Conservation (phyloP, 768 basidiomycete genomes). For the Suillus plorans region DNA sequence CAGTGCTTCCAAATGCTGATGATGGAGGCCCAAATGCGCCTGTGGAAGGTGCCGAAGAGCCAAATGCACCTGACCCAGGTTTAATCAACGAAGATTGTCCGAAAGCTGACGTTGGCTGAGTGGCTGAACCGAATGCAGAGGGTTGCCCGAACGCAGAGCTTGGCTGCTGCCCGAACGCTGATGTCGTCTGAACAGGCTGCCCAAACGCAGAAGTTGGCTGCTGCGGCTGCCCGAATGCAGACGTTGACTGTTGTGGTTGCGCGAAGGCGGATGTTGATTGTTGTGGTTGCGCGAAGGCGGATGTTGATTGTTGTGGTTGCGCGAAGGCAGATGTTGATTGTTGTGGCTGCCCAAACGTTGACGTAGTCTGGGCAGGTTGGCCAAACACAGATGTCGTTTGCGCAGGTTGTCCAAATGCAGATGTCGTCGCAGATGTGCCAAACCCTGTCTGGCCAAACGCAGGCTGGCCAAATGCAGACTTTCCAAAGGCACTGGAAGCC, state of each 20-base stretch:
- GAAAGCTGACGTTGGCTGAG: constrained; percentile 25
- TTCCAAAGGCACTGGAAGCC: constrained; percentile 23
- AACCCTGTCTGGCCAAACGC: constrained; percentile 40
- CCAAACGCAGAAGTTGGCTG: constrained; percentile 30
- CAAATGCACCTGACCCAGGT: constrained; percentile 53
- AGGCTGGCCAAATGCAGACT: constrained; percentile 35
- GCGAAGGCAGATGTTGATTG: constrained; percentile 28
- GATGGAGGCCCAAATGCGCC: constrained; percentile 30
- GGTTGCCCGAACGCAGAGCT: constrained; percentile 28
- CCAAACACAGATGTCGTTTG: constrained; percentile 36
- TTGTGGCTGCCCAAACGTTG: constrained; percentile 34
- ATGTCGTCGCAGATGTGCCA: constrained; percentile 15
- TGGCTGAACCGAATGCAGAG: constrained; percentile 37
- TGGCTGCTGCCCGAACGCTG: constrained; percentile 31
- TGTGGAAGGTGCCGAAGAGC: constrained; percentile 36
- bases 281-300: constrained; percentile 27
- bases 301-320: constrained; percentile 17
- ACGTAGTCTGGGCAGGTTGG: constrained; percentile 29
- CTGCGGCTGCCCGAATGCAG: constrained; percentile 31
- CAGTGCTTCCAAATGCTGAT: constrained; percentile 13
- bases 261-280: constrained; percentile 35
- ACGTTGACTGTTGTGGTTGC: constrained; percentile 32
- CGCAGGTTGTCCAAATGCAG: constrained; percentile 31
- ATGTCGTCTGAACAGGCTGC: constrained; percentile 31
- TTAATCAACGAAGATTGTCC: constrained; percentile 43